A percentile compares a stretch with the other conserved stretches of the same genome.
These are phyloP conservation scores for Aspergillus novofumigatus DNA, from an alignment of 2,329 filamentous ascomycete species.

Conservation along the genomic window DNA sequence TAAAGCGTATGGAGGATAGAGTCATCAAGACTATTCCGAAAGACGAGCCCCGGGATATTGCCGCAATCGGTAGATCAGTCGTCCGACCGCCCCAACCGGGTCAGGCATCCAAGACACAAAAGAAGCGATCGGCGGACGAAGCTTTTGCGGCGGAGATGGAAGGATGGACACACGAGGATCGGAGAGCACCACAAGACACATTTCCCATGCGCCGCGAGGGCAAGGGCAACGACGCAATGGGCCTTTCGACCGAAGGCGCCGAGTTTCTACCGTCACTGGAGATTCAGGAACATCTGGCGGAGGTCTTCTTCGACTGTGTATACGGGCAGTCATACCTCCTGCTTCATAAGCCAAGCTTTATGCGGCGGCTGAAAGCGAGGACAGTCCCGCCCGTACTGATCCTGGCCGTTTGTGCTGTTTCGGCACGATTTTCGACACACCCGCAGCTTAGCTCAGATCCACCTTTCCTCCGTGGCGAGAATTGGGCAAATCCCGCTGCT, in stretches of 20 bases:
- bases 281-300: conserved; percentile 86
- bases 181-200: conserved; percentile 46
- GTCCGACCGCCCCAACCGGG: conserved; percentile 73
- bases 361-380: conserved; percentile 72
- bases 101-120: conserved; percentile 56
- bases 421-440: conserved; percentile 91
- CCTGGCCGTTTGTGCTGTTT: conserved; percentile 89
- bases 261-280: conserved; percentile 80
- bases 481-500: conserved; percentile 83
- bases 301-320: conserved; percentile 92
- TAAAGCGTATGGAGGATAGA: conserved; percentile 96
- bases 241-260: conserved; percentile 73
- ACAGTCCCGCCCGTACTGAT: conserved; percentile 84
- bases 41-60: conserved; percentile 66
- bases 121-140: conserved; percentile 81
- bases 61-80: conserved; percentile 69
- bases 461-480: conserved; percentile 82
- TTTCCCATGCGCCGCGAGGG: conserved; percentile 54
- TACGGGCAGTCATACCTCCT: conserved; percentile 95
- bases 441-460: conserved; percentile 71
- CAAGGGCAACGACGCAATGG: conserved; percentile 68
- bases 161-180: conserved; percentile 66
- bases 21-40: conserved; percentile 95
- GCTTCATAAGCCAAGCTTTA: conserved; percentile 94
- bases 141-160: conserved; percentile 81